Evolutionary conservation across 2,329 filamentous ascomycete genomes (phyloP), one percentile per base, ranked within the genome.

Genomic region (Pseudogymnoascus sp.): DNA sequence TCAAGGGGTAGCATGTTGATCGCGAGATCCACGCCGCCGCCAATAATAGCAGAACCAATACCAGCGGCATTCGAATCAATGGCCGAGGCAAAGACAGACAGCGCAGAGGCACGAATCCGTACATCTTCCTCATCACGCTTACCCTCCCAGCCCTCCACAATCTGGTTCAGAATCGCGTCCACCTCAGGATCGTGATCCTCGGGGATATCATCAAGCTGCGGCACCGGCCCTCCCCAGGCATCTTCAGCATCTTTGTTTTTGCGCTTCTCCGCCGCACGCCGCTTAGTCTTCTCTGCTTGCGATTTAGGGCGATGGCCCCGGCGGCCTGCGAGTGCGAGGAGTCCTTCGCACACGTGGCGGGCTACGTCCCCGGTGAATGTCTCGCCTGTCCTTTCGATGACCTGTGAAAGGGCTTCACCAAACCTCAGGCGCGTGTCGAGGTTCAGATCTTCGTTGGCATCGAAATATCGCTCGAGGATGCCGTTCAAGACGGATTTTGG

Each of bases 101-200:
- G 73, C 3, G 88, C 86, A 21, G 88, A 90, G 12, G 87, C 77
- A 0, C 89, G 84, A 67, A 92, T 82, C 3, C 89, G 81, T 11
- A 90, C 77, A 69, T 91, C 88, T 72, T 91, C 88, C 64, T 81
- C 80, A 0, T 86, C 87, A 14, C 80, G 77, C 63, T 84, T 86
- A 65, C 85, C 82, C 67, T 87, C 81, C 88, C 88, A 91, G 0
- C 86, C 87, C 12, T 80, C 76, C 0, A 90, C 78, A 64, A 91
- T 89, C 64, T 80, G 78, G 21, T 79, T 76, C 11, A 88, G 71
- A 56, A 81, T 78, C 31, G 79, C 84, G 63, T 80, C 80, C 65
- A 64, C 7, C 14, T 64, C 12, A 6, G 34, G 36, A 31, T 62
- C 42, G 3, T 63, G 36, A 11, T 72, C 69, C 4, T 69, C 69